A percentile compares a stretch with the other conserved stretches of the same genome.
Evolutionary conservation across 257 asterid genomes (phyloP).

Genomic region (Solanum bulbocastanum): DNA sequence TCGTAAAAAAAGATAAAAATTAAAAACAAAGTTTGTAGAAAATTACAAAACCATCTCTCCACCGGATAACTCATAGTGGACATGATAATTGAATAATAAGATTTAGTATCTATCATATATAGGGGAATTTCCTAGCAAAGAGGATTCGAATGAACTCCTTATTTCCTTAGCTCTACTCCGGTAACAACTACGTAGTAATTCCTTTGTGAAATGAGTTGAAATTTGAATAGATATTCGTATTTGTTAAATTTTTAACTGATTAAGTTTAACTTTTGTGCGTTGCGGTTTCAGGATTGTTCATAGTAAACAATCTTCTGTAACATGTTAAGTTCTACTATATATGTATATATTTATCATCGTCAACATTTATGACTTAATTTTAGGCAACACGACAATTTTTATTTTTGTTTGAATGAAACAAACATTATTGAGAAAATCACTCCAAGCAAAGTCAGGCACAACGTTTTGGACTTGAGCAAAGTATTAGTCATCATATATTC

Average conservation of each 20-base stretch:
- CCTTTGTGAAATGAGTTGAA: not conserved
- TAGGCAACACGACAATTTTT: not conserved
- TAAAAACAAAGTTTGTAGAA: not conserved
- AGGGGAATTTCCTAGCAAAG: not conserved
- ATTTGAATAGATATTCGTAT: not conserved
- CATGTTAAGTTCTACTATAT: not conserved
- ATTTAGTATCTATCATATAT: not conserved
- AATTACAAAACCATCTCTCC: not conserved
- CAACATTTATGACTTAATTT: not conserved
- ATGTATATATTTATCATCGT: not conserved
- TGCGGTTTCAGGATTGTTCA: not conserved
- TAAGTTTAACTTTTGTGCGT: not conserved
- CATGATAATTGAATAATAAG: not conserved
- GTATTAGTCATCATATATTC: not conserved
- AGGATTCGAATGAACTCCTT: not conserved
- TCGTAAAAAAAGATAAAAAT: not conserved
- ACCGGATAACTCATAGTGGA: not conserved
- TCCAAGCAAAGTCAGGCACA: not conserved
- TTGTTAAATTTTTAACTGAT: not conserved
- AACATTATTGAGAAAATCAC: not conserved
- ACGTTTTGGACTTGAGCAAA: not conserved
- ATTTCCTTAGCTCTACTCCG: not conserved
- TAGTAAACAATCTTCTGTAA: not conserved
- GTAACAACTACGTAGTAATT: not conserved
- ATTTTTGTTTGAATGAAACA: not conserved